These are phyloP conservation scores for Hypoxylon sp. DNA, from an alignment of 2,329 filamentous ascomycete species.

Conservation along the genomic window DNA sequence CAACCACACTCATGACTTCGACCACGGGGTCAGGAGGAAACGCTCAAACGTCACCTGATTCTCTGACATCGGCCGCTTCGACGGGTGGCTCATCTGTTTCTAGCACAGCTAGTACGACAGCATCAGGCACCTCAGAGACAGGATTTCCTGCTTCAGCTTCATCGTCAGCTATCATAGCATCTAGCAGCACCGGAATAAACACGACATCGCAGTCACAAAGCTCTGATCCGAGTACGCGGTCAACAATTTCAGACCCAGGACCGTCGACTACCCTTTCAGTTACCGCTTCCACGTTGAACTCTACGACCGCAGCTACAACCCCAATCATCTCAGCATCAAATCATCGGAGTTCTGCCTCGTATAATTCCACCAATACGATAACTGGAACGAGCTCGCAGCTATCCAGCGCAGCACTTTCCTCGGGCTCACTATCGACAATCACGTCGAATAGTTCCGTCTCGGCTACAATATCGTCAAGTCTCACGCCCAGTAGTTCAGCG, in stretches of 20 bases:
- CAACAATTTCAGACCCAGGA: conserved; percentile 2
- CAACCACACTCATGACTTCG: conserved; percentile 23
- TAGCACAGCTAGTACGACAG: conserved; percentile 1
- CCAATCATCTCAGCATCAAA: not conserved
- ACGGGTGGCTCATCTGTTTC: not conserved
- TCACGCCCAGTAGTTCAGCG: conserved; percentile 11
- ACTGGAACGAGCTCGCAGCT: conserved; percentile 1
- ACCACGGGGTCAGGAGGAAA: conserved; percentile 8
- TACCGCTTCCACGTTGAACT: conserved; percentile 2
- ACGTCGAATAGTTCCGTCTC: conserved; percentile 7
- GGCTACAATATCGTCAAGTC: conserved; percentile 4
- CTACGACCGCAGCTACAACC: not conserved
- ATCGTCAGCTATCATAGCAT: not conserved
- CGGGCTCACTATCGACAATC: conserved; percentile 10
- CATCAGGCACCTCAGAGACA: conserved; percentile 3
- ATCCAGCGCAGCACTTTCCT: conserved; percentile 7
- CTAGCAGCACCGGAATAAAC: not conserved
- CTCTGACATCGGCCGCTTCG: not conserved
- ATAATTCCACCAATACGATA: not conserved
- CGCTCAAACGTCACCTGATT: conserved; percentile 6
- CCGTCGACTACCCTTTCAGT: conserved; percentile 5
- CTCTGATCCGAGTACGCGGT: conserved; percentile 1
- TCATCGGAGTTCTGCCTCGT: conserved; percentile 1
- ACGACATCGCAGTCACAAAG: conserved; percentile 4
- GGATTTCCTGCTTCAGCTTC: not conserved